Evolutionary conservation across 2,329 filamentous ascomycete genomes (phyloP), one percentile per base, ranked within the genome.

Genomic region (Claviceps lovelessii): DNA sequence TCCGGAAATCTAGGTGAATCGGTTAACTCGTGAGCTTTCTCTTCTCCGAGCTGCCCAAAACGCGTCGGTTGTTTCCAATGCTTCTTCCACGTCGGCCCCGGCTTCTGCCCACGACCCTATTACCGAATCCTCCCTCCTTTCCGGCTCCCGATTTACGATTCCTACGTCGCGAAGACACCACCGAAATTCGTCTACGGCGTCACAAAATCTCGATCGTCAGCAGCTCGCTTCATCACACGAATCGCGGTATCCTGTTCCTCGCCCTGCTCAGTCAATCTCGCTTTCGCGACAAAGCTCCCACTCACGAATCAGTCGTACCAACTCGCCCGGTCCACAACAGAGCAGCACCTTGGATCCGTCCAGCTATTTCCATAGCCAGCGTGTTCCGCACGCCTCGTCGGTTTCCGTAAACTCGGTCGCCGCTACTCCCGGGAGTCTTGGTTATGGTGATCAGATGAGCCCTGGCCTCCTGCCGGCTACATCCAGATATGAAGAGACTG

Each of bases 11-110:
- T 65, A 91, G 88, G 88, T 96, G 57, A 97, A 97, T 72, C 88
- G 91, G 39, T 77, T 97, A 37, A 95, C 88, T 0, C 86, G 91
- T 55, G 91, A 97, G 67, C 81, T 97, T 41, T 84, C 85, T 17
- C 76, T 89, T 53, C 81, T 97, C n/a, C 86, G 90, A 54, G 77
- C 79, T 35, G 78, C 80, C 29, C 80, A 85, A 56, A 85, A 85
- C 63, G 80, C 81, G 7, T 85, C 81, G 0, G 80, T 83, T 35
- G 79, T 76, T 5, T 84, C 81, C 48, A 85, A 84, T 63, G 68
- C 79, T n/a, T 85, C 81, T 3, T 84, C 81, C 0, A 75, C 76
- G 3, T 81, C 79, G 0, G 73, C 79, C 33, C 75, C 75, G 54
- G 75, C 76, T 55, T 75, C 77, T 19, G 72, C 70, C 42, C 70